phyloP scores from a whole-genome alignment of 208 protist genomes.

The Vickermania ingenoplastis region DNA sequence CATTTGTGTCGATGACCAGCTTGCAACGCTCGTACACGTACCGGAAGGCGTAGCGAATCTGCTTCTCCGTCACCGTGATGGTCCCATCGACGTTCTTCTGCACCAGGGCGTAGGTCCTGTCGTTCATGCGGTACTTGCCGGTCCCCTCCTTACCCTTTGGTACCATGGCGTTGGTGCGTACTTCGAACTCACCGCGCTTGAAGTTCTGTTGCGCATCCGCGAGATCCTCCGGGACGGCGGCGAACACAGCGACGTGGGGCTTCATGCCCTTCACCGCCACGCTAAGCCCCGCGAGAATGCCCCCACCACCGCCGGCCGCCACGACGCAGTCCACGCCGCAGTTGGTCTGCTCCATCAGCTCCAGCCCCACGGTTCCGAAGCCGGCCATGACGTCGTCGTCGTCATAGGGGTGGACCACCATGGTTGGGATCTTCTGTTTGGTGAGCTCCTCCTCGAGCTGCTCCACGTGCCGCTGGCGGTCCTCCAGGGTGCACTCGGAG shows the following conservation, averaged over 20 bases:
- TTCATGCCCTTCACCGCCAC: constrained; percentile 86
- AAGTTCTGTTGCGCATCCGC: constrained; percentile 21
- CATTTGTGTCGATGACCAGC: constrained; percentile 62
- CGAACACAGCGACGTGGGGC: constrained; percentile 81
- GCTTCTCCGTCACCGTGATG: constrained; percentile 36
- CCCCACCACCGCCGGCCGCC: constrained; percentile 81
- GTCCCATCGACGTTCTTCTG: constrained; percentile 42
- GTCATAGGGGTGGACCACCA: constrained; percentile 89
- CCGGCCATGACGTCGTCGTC: constrained; percentile 88
- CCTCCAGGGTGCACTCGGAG: constrained; percentile 41
- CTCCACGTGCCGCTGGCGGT: constrained; percentile 21
- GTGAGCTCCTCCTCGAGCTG: constrained; percentile 36
- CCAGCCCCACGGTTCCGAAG: constrained; percentile 78
- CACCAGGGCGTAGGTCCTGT: background rate
- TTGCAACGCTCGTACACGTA: constrained; percentile 76
- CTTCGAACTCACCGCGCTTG: constrained; percentile 28
- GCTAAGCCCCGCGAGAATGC: constrained; percentile 78
- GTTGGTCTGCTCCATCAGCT: constrained; percentile 83
- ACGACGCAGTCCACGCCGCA: constrained; percentile 77
- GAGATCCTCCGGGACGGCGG: constrained; percentile 49
- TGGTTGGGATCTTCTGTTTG: constrained; percentile 40
- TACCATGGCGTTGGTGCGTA: background rate
- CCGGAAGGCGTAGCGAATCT: constrained; percentile 54
- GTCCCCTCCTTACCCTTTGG: background rate
- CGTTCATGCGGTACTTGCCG: background rate